Conservation (phyloP, 371 early-diverging fungal species). For the Rhizopus arrhizus region DNA sequence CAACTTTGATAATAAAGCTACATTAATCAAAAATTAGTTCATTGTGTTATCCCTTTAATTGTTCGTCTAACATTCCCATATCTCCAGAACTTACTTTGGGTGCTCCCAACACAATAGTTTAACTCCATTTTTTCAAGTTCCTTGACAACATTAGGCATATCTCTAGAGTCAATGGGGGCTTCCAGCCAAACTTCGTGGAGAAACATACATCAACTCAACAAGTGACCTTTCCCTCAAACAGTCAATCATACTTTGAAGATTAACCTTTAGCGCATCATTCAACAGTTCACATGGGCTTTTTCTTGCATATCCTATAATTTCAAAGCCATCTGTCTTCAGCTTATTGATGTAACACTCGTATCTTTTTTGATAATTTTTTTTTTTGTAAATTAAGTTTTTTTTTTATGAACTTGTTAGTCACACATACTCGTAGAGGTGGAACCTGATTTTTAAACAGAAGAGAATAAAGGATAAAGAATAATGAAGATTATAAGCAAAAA, state of each 20-base stretch:
- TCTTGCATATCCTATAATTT: too few relatives aligned
- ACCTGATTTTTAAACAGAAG: too few relatives aligned
- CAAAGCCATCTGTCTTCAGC: too few relatives aligned
- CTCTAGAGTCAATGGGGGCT: slow-evolving; percentile 15
- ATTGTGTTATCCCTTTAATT: slow-evolving; percentile 12
- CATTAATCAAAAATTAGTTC: slow-evolving; percentile 11
- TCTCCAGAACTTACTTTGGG: slow-evolving; percentile 18
- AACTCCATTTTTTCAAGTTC: slow-evolving; percentile 16
- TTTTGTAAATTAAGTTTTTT: too few relatives aligned
- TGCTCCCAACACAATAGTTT: slow-evolving; percentile 13
- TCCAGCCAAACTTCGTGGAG: slow-evolving; percentile 15
- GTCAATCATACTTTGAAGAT: slow-evolving; percentile 14
- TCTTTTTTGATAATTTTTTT: too few relatives aligned
- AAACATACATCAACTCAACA: slow-evolving; percentile 11
- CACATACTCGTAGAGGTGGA: too few relatives aligned
- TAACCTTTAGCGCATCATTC: slow-evolving; percentile 12
- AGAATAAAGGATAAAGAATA: too few relatives aligned
- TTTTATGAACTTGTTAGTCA: too few relatives aligned
- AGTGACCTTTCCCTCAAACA: slow-evolving; percentile 14
- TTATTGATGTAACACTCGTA: too few relatives aligned
- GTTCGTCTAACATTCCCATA: slow-evolving; percentile 14
- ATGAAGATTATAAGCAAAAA: too few relatives aligned
- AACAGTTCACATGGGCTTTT: slow-evolving; percentile 10
- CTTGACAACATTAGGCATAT: slow-evolving; percentile 10
- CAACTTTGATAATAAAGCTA: slow-evolving; percentile 17